Evolutionary conservation across 257 asterid genomes (phyloP), one percentile per base, ranked within the genome.

Genomic region (Buddleja alternifolia): DNA sequence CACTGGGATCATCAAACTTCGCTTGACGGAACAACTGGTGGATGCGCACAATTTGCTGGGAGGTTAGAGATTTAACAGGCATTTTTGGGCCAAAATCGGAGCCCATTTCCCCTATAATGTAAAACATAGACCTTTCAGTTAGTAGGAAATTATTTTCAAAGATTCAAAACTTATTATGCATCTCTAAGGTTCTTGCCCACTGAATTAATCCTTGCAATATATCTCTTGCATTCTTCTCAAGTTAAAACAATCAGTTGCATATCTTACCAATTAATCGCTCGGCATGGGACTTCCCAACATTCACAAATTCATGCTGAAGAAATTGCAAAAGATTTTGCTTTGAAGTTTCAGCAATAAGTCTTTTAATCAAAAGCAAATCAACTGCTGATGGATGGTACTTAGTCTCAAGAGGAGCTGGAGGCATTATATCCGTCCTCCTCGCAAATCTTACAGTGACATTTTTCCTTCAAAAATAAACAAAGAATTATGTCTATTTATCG

Each of bases 361-460:
- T 83, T 82, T 88, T 88, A 71, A 91, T 88, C 83, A 91, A 83
- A 71, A 91, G 96, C 75, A 91, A 82, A 80, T 88, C 97, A 72
- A 91, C 97, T 40, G 96, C 97, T 29, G 97, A 88, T n/a, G 97
- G 97, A 85, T 88, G 97, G 75, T 83, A 86, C 81, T 88, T 88
- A 55, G 97, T 91, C 78, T 91, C 97, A 74, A 82, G 83, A 61
- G 97, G 97, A 82, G 90, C 85, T 8, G 96, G 93, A 61, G 97
- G 97, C 96, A 86, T 88, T 73, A 91, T 75, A 63, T 91, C 97
- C 8, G 96, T 88, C 82, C 97, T 86, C 75, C 97, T 83, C 5
- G 93, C 81, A 71, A 91, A 91, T 61, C 76, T 84, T 41, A 86
- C 82, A 0, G 83, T 87, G 41, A 85, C 91, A 73, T 81, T 88